Evolutionary conservation across 805 yeast genomes (phyloP).

Genomic region (Wickerhamomyces chaumierensis): DNA sequence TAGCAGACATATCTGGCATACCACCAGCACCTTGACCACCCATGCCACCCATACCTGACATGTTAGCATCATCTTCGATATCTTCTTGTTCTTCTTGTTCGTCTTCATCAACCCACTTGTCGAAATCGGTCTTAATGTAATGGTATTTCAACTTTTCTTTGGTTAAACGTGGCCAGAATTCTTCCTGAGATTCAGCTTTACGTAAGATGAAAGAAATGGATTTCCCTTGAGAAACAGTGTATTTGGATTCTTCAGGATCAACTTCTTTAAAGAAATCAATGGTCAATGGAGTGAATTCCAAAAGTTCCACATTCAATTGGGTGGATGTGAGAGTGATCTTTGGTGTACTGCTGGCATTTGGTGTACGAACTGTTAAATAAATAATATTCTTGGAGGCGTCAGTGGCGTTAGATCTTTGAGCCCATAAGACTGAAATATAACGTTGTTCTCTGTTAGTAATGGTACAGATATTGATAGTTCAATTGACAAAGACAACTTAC

Average conservation of each 20-base stretch:
- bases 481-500: too few relatives aligned
- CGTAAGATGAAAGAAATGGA: constrained; percentile 53
- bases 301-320: constrained; percentile 36
- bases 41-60: constrained; percentile 24
- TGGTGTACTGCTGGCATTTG: constrained; percentile 50
- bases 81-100: constrained; percentile 52
- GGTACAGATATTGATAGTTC: too few relatives aligned
- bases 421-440: constrained; percentile 59
- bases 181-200: constrained; percentile 58
- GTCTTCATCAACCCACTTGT: constrained; percentile 97
- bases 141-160: constrained; percentile 74
- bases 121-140: constrained; percentile 87
- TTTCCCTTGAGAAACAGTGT: constrained; percentile 38
- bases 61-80: constrained; percentile 22
- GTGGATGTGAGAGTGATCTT: constrained; percentile 50
- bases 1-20: constrained; percentile 11
- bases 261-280: constrained; percentile 72
- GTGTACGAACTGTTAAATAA: constrained; percentile 60
- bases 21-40: constrained; percentile 18
- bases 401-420: constrained; percentile 80
- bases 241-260: constrained; percentile 50
- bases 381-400: constrained; percentile 67
- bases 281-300: constrained; percentile 35
- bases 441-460: too few relatives aligned
- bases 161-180: constrained; percentile 92